These are phyloP conservation scores for Manihot esculenta DNA, from an alignment of 441 rosid species.

Conservation along the genomic window DNA sequence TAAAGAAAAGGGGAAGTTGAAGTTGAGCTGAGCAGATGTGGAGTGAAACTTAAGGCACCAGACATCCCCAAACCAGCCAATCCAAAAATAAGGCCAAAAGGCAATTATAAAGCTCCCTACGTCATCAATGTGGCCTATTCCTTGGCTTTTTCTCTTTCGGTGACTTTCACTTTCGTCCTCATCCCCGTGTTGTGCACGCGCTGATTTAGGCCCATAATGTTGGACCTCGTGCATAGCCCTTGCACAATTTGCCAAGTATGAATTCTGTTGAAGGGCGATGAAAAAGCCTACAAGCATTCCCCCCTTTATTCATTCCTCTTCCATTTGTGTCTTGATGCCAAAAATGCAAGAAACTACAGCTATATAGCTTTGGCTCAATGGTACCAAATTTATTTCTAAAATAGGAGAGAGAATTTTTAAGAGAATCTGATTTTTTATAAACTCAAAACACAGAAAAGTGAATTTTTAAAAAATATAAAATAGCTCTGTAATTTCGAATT, in stretches of 20 bases:
- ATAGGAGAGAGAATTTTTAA: too few relatives aligned
- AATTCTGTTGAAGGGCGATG: constrained; percentile 7
- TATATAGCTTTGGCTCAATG: too few relatives aligned
- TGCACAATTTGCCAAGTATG: too few relatives aligned
- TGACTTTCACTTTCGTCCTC: constrained; percentile 15
- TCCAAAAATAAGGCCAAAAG: neutral
- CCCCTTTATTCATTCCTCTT: too few relatives aligned
- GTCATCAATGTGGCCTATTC: constrained; percentile 1
- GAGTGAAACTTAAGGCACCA: constrained; percentile 33
- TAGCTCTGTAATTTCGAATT: too few relatives aligned
- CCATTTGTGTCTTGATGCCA: too few relatives aligned
- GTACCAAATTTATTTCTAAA: too few relatives aligned
- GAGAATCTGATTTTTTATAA: too few relatives aligned
- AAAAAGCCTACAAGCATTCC: neutral
- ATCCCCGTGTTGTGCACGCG: constrained; percentile 7
- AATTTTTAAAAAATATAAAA: too few relatives aligned
- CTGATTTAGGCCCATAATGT: neutral
- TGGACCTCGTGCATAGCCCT: constrained; percentile 8
- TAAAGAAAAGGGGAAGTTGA: neutral
- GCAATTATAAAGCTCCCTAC: neutral
- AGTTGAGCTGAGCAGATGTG: neutral
- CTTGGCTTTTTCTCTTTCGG: neutral
- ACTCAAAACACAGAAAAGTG: too few relatives aligned
- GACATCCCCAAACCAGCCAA: neutral
- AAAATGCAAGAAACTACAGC: too few relatives aligned